These are phyloP conservation scores for Auricularia sp. DNA, from an alignment of 768 basidiomycete genomes.

Conservation along the genomic window DNA sequence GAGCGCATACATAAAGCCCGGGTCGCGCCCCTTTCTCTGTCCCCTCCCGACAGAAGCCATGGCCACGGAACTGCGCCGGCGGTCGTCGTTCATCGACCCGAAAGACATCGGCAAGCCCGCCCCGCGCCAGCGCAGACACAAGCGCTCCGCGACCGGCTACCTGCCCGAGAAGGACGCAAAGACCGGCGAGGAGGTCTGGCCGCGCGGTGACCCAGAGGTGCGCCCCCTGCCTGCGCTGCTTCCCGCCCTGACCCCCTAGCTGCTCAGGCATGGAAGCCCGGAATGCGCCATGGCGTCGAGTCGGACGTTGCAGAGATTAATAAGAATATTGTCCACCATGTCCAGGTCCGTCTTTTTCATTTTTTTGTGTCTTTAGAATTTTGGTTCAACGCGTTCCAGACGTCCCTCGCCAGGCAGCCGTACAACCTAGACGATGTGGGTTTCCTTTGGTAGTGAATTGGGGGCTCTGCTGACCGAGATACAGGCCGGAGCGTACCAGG, in stretches of 20 bases:
- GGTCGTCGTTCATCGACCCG: slow-evolving; percentile 49
- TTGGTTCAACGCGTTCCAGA: slow-evolving; percentile 15
- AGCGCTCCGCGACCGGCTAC: slow-evolving; percentile 57
- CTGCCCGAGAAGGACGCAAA: slow-evolving; percentile 61
- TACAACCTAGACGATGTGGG: slow-evolving; percentile 62
- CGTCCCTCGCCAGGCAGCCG: slow-evolving; percentile 81
- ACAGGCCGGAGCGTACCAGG: slow-evolving; percentile 81
- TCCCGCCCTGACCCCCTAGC: not conserved
- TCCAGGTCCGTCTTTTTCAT: slow-evolving; percentile 31
- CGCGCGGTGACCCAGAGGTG: slow-evolving; percentile 57
- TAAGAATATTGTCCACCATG: slow-evolving; percentile 69
- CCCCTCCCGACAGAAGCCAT: not conserved
- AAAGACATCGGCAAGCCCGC: slow-evolving; percentile 53
- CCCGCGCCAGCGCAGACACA: slow-evolving; percentile 43
- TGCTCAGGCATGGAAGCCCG: slow-evolving; percentile 48
- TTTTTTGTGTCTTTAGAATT: not conserved
- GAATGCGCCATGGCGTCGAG: slow-evolving; percentile 41
- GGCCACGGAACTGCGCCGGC: not conserved
- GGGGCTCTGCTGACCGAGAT: not conserved
- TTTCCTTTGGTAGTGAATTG: not conserved
- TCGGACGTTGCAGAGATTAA: slow-evolving; percentile 57
- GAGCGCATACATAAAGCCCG: too few species aligned
- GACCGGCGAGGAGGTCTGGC: slow-evolving; percentile 76
- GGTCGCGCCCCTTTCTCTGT: too few species aligned
- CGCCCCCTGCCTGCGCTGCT: not conserved